A percentile compares a stretch with the other conserved stretches of the same genome.
phyloP scores from a whole-genome alignment of 2,329 filamentous ascomycete genomes.

The Zymoseptoria tritici region DNA sequence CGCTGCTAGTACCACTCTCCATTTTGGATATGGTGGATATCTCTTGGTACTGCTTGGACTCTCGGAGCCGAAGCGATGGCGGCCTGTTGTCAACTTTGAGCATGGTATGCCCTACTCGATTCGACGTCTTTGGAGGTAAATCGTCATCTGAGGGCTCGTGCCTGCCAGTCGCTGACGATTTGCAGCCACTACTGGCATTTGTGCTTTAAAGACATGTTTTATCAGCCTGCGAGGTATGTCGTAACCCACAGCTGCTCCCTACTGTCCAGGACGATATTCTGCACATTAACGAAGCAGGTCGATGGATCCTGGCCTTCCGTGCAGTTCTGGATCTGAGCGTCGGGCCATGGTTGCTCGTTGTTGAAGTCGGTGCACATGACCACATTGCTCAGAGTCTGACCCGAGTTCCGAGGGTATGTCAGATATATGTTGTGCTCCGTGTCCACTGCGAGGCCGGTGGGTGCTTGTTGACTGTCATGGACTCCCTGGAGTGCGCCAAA shows the following conservation, averaged over 20 bases:
- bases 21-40: too few relatives aligned
- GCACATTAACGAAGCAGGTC: constrained; percentile 41
- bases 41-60: neutral
- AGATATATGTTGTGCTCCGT: constrained; percentile 33
- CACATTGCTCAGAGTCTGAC: constrained; percentile 33
- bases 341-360: constrained; percentile 35
- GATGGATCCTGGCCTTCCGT: constrained; percentile 32
- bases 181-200: neutral
- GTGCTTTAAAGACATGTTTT: neutral
- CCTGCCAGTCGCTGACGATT: neutral
- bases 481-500: constrained; percentile 33
- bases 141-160: too few relatives aligned
- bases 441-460: constrained; percentile 37
- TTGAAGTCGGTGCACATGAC: constrained; percentile 34
- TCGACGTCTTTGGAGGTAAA: neutral
- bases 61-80: neutral
- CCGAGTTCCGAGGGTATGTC: constrained; percentile 36
- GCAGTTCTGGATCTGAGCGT: constrained; percentile 36
- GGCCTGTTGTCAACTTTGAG: neutral
- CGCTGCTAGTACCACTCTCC: neutral
- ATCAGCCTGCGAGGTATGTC: neutral
- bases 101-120: neutral
- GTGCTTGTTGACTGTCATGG: constrained; percentile 32
- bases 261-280: constrained; percentile 38
- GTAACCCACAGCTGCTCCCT: constrained; percentile 33